Evolutionary conservation across 495 filamentous ascomycete species (phyloP), one percentile per base, ranked within the genome.

Genomic region (Aspergillus baeticus): DNA sequence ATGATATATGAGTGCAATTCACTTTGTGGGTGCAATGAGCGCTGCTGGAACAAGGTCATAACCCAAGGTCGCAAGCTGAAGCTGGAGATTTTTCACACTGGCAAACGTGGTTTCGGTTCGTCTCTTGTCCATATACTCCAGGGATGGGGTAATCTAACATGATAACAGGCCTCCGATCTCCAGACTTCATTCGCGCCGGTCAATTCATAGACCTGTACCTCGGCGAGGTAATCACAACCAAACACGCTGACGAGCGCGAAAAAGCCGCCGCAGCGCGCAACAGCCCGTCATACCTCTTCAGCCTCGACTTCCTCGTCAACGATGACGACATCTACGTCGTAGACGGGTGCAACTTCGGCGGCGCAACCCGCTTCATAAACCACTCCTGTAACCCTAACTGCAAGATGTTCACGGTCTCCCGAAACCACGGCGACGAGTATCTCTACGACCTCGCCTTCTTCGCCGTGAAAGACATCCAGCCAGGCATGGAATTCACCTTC

Each of bases 381-480:
- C 85, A 88, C 51, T 84, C 81, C 2, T 88, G 85, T 67, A 82
- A 85, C 15, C 84, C 85, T 0, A 88, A 96, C 62, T 86, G 91
- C 70, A 81, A 87, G 29, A 89, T 92, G 51, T 90, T 93, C 60
- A 85, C 91, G 0, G 89, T 94, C 0, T 89, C 90, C 7, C 86
- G 84, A 15, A 89, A 91, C 58, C 86, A 89, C 43, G 80, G 82
- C 3, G 90, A 96, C 56, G 77, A 83, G 23, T 77, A 81, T 13
- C 75, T 96, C 10, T 96, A 97, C 63, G 87, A 96, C 55, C 72
- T 98, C 2, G 92, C 91, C 0, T 85, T 97, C 58, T 98, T 98
- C 59, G 88, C 93, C 0, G 71, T 84, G 6, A 65, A 78, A 8
- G 83, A 89, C 33, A 91, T 98, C 23, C 72, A 77, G 0, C 77